A percentile compares a stretch with the other conserved stretches of the same genome.
phyloP scores from a whole-genome alignment of 352 stramenopile species.

The Elongisporangium undulatum region DNA sequence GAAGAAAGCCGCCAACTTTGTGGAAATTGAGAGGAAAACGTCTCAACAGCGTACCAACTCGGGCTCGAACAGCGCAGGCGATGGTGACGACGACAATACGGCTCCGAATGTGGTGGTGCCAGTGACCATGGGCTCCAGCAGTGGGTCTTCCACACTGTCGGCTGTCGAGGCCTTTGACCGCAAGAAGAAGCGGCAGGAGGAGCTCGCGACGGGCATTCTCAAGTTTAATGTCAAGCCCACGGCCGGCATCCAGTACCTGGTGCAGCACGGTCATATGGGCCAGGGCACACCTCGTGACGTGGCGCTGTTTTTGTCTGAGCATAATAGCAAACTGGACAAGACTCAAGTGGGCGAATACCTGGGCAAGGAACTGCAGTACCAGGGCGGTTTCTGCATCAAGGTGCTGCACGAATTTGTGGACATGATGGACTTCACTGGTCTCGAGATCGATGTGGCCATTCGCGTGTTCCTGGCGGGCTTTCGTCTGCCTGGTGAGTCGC shows the following conservation, averaged over 20 bases:
- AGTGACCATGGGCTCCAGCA: slow-evolving; percentile 14
- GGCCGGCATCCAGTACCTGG: slow-evolving; percentile 89
- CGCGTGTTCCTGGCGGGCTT: slow-evolving; percentile 97
- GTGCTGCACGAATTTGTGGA: slow-evolving; percentile 97
- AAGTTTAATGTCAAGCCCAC: slow-evolving; percentile 98
- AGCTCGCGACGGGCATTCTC: slow-evolving; percentile 94
- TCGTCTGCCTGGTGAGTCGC: slow-evolving; percentile 97
- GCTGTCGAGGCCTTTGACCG: slow-evolving; percentile 95
- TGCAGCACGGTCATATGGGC: slow-evolving; percentile 90
- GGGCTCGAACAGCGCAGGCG: slow-evolving; percentile 21
- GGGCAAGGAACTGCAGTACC: slow-evolving; percentile 95
- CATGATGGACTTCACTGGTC: slow-evolving; percentile 92
- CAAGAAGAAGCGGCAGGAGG: slow-evolving; percentile 95
- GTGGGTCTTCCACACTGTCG: slow-evolving; percentile 46
- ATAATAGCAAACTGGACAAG: slow-evolving; percentile 94
- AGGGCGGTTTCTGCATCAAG: slow-evolving; percentile 89
- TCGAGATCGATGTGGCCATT: slow-evolving; percentile 97
- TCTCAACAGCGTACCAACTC: slow-evolving; percentile 17
- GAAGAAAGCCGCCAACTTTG: slow-evolving; percentile 86
- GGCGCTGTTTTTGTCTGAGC: slow-evolving; percentile 91
- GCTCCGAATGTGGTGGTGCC: slow-evolving; percentile 11
- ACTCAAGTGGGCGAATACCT: slow-evolving; percentile 97
- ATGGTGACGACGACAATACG: slow-evolving; percentile 42
- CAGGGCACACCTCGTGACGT: slow-evolving; percentile 91
- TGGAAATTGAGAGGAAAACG: slow-evolving; percentile 54